Base-by-base conservation (phyloP, 202 grass and related monocot species). In the Setaria italica region DNA sequence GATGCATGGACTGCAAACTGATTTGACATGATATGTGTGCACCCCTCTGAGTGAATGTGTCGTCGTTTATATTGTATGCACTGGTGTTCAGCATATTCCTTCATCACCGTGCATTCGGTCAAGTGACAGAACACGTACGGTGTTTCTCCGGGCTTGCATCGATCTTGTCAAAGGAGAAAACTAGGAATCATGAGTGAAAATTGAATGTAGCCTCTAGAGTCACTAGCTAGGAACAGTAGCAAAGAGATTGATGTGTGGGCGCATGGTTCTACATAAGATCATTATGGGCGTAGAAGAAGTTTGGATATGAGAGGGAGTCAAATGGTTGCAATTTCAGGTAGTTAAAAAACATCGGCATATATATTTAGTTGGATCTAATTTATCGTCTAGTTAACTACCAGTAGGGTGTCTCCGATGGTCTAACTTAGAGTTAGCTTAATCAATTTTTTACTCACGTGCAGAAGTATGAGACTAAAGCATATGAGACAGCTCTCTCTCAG, bases 1-100 rank as follows among this genome's bases (percentile, higher is more conserved):
- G 74, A 82, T 83, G 80, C 67, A 67, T 67, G 67, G 73, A 70
- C 59, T 70, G 74, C 51, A 50, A 73, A 79, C 33, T 54, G 84
- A 73, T 72, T 68, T 60, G 59, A 87, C 76, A 59, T 73, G 67
- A 45, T 68, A 67, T 75, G n/a, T 81, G 72, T 50, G 20, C 77
- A 45, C 46, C 53, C 55, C 25, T 39, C 12, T 47, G 19, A 72
- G 16, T 45, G 42, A 75, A 79, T 80, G 70, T 37, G 53, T 90
- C 77, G 53, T 90, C 79, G 32, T 83, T 86, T 74, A 78, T 73
- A 79, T 79, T 83, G 58, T 90, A 83, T 86, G 59, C 4, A 73
- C 14, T n/a, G 6, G 16, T 39, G 25, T 50, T 72, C 77, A 19
- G 73, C 80, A 67, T 73, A 72, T 67, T 73, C 57, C 29, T 64